Evolutionary conservation across 2,329 filamentous ascomycete species (phyloP).

Genomic region (Purpureocillium takamizusanense): DNA sequence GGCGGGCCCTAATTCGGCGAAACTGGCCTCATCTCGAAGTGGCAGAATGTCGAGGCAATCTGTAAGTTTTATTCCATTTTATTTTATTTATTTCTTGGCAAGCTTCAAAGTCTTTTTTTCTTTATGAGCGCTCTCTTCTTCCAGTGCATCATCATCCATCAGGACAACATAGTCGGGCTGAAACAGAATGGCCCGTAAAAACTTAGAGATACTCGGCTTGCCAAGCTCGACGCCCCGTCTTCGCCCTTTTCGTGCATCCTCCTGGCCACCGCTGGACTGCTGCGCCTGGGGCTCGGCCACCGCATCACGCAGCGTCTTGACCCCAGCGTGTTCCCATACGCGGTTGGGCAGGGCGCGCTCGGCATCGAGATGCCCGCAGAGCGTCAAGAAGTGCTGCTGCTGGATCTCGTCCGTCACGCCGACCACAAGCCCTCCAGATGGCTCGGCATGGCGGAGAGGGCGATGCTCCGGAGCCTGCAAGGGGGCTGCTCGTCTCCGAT

Average conservation of each 20-base stretch:
- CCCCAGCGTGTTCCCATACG: conserved; percentile 5
- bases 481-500: conserved; percentile 10
- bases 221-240: conserved; percentile 7
- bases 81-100: no score
- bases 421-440: conserved; percentile 8
- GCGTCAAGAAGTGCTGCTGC: conserved; percentile 3
- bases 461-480: conserved; percentile 9
- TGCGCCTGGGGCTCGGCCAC: conserved; percentile 5
- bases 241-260: conserved; percentile 7
- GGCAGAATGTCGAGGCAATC: conserved; percentile 8
- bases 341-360: conserved; percentile 8
- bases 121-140: no score
- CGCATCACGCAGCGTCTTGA: conserved; percentile 7
- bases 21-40: conserved; percentile 8
- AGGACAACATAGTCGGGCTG: no score
- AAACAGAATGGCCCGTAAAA: no score
- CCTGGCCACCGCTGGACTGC: conserved; percentile 6
- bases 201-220: conserved; percentile 8
- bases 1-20: conserved; percentile 4
- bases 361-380: no score
- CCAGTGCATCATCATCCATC: no score
- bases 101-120: no score
- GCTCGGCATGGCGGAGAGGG: conserved; percentile 6
- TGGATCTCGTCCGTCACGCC: conserved; percentile 2
- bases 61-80: conserved; percentile 4